A percentile compares a stretch with the other conserved stretches of the same genome.
phyloP scores from a whole-genome alignment of 1,284 basidiomycete genomes.

The Melanopsichium pennsylvanicum region DNA sequence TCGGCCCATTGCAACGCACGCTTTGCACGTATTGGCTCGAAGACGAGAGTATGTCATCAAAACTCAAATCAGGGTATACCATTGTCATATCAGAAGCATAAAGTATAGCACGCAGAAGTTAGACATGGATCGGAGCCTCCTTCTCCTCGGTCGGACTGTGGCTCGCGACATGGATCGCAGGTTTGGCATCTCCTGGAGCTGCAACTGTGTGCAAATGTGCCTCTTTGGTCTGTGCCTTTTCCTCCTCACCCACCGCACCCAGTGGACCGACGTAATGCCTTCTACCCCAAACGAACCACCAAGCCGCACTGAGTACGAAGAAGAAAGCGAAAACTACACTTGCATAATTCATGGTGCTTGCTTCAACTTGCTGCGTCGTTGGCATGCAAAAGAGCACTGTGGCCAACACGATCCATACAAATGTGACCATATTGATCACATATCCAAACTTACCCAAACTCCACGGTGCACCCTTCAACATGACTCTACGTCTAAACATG shows the following conservation, averaged over 20 bases:
- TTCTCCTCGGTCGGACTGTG: conserved; percentile 23
- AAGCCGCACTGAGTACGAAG: conserved; percentile 37
- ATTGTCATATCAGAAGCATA: neutral
- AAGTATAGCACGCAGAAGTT: neutral
- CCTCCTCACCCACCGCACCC: conserved; percentile 29
- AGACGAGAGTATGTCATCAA: too few species aligned
- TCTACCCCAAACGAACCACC: conserved; percentile 46
- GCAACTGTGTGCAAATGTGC: neutral
- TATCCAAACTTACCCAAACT: conserved; percentile 67
- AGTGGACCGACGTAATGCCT: conserved; percentile 45
- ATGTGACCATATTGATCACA: conserved; percentile 65
- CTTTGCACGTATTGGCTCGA: too few species aligned
- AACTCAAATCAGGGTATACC: too few species aligned
- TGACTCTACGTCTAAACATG: conserved; percentile 62
- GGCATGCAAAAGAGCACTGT: conserved; percentile 69
- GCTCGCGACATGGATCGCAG: conserved; percentile 18
- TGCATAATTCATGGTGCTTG: conserved; percentile 67
- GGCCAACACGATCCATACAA: conserved; percentile 68
- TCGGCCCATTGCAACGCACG: too few species aligned
- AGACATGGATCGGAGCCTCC: conserved; percentile 4
- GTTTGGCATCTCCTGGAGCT: conserved; percentile 2
- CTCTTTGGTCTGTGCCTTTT: conserved; percentile 4
- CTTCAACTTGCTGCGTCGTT: conserved; percentile 65
- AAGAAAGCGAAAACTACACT: conserved; percentile 52
- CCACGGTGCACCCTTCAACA: conserved; percentile 66